Evolutionary conservation across 768 basidiomycete species (phyloP).

Genomic region (Pisolithus tinctorius): DNA sequence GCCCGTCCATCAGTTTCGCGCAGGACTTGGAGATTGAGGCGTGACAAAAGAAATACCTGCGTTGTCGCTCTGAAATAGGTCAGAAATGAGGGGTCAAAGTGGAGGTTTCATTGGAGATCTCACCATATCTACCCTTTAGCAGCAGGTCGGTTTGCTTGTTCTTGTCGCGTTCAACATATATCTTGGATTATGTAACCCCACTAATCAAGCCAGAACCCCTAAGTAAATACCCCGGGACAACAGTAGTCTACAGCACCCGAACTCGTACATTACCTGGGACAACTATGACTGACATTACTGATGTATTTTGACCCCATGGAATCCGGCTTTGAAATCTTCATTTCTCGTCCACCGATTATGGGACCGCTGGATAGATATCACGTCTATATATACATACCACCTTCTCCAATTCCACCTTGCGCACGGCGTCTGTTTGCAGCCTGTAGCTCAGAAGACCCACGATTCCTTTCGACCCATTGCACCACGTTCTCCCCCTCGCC

Average conservation of each 20-base stretch:
- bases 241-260: too few relatives aligned
- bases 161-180: too few relatives aligned
- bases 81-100: neutral
- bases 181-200: too few relatives aligned
- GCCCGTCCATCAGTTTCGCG: constrained; percentile 3
- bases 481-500: constrained; percentile 13
- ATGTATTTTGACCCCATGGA: too few relatives aligned
- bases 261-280: too few relatives aligned
- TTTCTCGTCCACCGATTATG: neutral
- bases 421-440: constrained; percentile 5
- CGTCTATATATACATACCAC: constrained; percentile 43
- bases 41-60: constrained; percentile 29
- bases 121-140: neutral
- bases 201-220: too few relatives aligned
- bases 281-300: too few relatives aligned
- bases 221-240: too few relatives aligned
- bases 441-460: neutral
- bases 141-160: neutral
- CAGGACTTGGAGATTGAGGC: neutral
- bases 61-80: constrained; percentile 41
- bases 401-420: constrained; percentile 36
- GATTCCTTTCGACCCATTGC: constrained; percentile 12
- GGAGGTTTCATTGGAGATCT: neutral
- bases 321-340: too few relatives aligned
- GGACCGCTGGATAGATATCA: neutral